Conservation (phyloP, 2,329 filamentous ascomycete species). For the Fusarium cyanostomum region DNA sequence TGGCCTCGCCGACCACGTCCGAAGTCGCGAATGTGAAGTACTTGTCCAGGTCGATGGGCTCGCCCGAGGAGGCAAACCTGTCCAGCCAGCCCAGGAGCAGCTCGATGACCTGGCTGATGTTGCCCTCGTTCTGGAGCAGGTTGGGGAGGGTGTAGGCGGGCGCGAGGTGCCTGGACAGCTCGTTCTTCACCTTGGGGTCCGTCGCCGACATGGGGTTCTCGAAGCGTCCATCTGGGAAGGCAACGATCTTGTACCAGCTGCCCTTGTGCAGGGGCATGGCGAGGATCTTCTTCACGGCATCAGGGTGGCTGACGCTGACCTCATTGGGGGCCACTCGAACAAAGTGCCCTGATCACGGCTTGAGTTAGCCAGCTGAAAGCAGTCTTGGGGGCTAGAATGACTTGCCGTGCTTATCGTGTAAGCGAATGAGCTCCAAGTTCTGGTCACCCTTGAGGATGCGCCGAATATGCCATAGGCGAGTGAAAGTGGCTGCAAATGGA, state of each 20-base stretch:
- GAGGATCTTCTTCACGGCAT: slow-evolving; percentile 4
- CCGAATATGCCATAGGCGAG: slow-evolving; percentile 11
- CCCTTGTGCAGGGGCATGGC: slow-evolving; percentile 14
- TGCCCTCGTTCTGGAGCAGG: slow-evolving; percentile 9
- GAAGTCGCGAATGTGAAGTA: slow-evolving; percentile 21
- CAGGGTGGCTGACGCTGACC: slow-evolving; percentile 12
- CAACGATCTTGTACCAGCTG: slow-evolving; percentile 21
- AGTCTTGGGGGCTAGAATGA: neutral
- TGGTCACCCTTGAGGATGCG: slow-evolving; percentile 5
- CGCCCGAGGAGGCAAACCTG: neutral
- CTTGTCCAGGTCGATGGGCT: slow-evolving; percentile 18
- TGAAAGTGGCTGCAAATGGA: slow-evolving; percentile 5
- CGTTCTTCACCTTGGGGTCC: slow-evolving; percentile 17
- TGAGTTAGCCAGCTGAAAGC: neutral
- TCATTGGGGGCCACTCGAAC: slow-evolving; percentile 1
- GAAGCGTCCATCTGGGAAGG: slow-evolving; percentile 23
- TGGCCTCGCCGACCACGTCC: slow-evolving; percentile 14
- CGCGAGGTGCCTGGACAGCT: slow-evolving; percentile 14
- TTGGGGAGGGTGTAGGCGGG: slow-evolving; percentile 13
- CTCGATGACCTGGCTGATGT: slow-evolving; percentile 11
- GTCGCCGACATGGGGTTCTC: slow-evolving; percentile 15
- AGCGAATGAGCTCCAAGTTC: neutral
- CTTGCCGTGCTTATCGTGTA: slow-evolving; percentile 11
- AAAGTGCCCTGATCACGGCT: neutral
- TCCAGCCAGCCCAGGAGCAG: slow-evolving; percentile 9